Base-by-base conservation (phyloP, 2,329 filamentous ascomycete genomes). In the Colletotrichum paranaense region DNA sequence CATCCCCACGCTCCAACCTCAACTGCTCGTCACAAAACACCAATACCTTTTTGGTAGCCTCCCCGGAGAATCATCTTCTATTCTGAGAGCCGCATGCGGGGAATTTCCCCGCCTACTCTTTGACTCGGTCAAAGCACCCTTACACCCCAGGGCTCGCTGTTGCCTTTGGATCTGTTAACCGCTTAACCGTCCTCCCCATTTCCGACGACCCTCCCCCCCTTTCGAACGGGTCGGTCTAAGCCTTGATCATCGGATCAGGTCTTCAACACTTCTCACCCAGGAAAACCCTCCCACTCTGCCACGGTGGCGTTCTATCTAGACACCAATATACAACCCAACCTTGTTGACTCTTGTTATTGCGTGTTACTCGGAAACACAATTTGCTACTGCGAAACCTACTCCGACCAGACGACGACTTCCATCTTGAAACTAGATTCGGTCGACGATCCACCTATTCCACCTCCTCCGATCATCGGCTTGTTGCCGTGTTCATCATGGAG, bases 71-170 rank as follows among this genome's bases (percentile, higher is more conserved):
- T 60, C 71, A 65, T 72, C 62, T 35, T 35, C 57, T 42, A 62
- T 66, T 63, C 62, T 75, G 72, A 74, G 69, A 74, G 53, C 74
- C 74, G 74, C 74, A 75, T 75, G 74, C 74, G 74, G 74, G 74
- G 74, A 75, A 69, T 69, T 75, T 74, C 74, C 74, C 74, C 74
- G 74, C 74, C 64, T 67, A 72, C 42, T 72, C 72, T 71, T 75
- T 74, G 74, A 75, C 74, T 68, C 74, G 72, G 74, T 75, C 74
- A 74, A 75, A 75, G 74, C 68, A 75, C 72, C 72, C 68, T 69
- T 14, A 24, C 53, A 52, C 22, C 67, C 46, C 66, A 65, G 67
- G 72, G 72, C 59, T 71, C 58, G 73, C 73, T 70, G 57, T 69
- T 73, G 60, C 56, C 66, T 69, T 57, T 67, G 30, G 46, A 62